phyloP scores from a whole-genome alignment of 169 alveolate genomes.

The Neospora caninum region DNA sequence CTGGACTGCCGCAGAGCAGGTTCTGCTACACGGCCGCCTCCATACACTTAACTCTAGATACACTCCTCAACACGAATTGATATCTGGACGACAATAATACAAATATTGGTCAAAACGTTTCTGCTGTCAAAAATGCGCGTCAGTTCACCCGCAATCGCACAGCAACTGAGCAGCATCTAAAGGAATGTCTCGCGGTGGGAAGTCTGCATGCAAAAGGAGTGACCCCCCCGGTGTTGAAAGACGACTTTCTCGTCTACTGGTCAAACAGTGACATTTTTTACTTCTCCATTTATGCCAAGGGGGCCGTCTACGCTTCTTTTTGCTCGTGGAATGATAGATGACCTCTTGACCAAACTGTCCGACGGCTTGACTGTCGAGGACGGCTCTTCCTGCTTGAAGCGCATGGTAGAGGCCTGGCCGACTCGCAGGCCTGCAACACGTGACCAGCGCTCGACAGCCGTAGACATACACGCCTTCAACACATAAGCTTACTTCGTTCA shows the following conservation, averaged over 20 bases:
- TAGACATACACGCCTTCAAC: neutral
- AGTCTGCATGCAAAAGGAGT: neutral
- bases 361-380: neutral
- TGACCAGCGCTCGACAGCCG: neutral
- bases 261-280: neutral
- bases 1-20: neutral
- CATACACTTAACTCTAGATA: neutral
- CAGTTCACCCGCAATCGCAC: neutral
- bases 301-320: neutral
- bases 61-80: neutral
- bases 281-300: neutral
- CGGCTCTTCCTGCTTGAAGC: neutral
- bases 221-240: too few relatives aligned
- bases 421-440: neutral
- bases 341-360: neutral
- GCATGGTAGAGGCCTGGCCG: neutral
- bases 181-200: neutral
- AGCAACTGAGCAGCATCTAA: neutral
- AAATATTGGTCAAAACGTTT: neutral
- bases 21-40: neutral
- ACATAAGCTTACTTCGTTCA: conserved; percentile 34
- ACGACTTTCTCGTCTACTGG: too few relatives aligned
- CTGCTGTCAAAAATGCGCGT: neutral
- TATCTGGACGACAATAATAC: neutral
- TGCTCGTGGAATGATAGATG: neutral